phyloP scores from a whole-genome alignment of 2,329 filamentous ascomycete species.

The Penicillium verrucosum region DNA sequence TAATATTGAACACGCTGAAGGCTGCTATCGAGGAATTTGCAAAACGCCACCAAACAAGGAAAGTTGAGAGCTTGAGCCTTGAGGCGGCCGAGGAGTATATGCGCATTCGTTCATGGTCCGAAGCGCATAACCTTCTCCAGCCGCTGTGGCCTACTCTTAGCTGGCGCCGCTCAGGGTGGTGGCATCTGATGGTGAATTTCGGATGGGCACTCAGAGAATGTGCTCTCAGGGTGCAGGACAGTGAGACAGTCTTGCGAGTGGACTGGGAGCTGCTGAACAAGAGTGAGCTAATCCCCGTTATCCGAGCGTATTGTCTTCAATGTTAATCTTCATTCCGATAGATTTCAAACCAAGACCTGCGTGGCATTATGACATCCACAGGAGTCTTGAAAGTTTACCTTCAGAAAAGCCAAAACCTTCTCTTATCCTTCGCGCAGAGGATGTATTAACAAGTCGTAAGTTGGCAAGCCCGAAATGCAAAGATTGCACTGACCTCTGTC shows the following conservation, averaged over 20 bases:
- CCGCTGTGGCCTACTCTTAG: slow-evolving; percentile 55
- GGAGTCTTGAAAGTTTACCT: slow-evolving; percentile 42
- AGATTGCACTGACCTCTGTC: slow-evolving; percentile 17
- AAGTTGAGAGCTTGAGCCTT: slow-evolving; percentile 54
- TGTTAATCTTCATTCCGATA: slow-evolving; percentile 16
- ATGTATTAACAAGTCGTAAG: slow-evolving; percentile 49
- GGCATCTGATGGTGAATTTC: slow-evolving; percentile 53
- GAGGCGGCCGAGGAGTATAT: slow-evolving; percentile 56
- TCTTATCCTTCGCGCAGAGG: slow-evolving; percentile 48
- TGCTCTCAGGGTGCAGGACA: slow-evolving; percentile 46
- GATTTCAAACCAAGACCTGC: slow-evolving; percentile 36
- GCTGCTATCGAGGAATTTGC: slow-evolving; percentile 51
- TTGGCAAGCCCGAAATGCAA: slow-evolving; percentile 10
- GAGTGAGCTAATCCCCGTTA: slow-evolving; percentile 25
- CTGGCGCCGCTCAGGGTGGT: slow-evolving; percentile 63
- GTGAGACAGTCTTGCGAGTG: slow-evolving; percentile 50
- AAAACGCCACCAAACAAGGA: slow-evolving; percentile 51
- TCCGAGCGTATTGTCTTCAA: not conserved
- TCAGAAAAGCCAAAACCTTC: slow-evolving; percentile 42
- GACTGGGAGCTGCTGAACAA: slow-evolving; percentile 55
- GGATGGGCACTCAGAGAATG: slow-evolving; percentile 55
- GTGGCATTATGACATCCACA: slow-evolving; percentile 48
- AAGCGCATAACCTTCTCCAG: slow-evolving; percentile 51
- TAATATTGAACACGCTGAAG: slow-evolving; percentile 50
- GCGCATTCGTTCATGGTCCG: slow-evolving; percentile 47